Evolutionary conservation across 2,329 filamentous ascomycete genomes (phyloP), one percentile per base, ranked within the genome.

Genomic region (Arthrobotrys iridis): DNA sequence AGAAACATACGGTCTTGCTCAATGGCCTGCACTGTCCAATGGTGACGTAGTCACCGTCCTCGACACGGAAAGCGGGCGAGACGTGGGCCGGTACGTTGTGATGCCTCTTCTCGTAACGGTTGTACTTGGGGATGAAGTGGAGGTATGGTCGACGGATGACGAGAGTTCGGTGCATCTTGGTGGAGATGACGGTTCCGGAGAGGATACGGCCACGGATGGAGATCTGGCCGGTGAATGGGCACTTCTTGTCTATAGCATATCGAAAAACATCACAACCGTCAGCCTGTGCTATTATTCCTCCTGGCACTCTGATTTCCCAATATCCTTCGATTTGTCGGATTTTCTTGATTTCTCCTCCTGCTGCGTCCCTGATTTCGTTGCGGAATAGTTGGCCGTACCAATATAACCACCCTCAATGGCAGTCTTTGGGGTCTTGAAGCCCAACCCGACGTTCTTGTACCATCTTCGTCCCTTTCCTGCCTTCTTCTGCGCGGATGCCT

Each of bases 191-290:
- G 84, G 93, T 97, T 83, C 95, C 95, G 84, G 94, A 98, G 81
- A 99, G 89, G 89, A 99, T 99, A 94, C 95, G 94, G 86, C 95
- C 95, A 88, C 95, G 95, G 88, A 99, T 99, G 80, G 95, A 98
- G 85, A 99, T 93, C 85, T 94, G 88, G 85, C 96, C 96, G 82
- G 93, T 97, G 91, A 99, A 99, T 81, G 95, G 95, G 91, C 95
- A 99, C 90, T 99, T 99, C 93, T 99, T 99, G 91, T 99, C 95
- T 97, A 83, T 82, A 79, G 8, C 20, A 24, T 57, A n/a, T 20
- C 33, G 48, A 40, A 60, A n/a, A 68, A 41, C 43, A 46, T 33
- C 24, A 70, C 50, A 18, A 28, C 30, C 48, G 30, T 72, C 55
- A 66, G 60, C 58, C 50, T 70, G 4, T 33, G 28, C 10, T 10